These are phyloP conservation scores for Quercus suber DNA, from an alignment of 306 rosid species.

Conservation along the genomic window DNA sequence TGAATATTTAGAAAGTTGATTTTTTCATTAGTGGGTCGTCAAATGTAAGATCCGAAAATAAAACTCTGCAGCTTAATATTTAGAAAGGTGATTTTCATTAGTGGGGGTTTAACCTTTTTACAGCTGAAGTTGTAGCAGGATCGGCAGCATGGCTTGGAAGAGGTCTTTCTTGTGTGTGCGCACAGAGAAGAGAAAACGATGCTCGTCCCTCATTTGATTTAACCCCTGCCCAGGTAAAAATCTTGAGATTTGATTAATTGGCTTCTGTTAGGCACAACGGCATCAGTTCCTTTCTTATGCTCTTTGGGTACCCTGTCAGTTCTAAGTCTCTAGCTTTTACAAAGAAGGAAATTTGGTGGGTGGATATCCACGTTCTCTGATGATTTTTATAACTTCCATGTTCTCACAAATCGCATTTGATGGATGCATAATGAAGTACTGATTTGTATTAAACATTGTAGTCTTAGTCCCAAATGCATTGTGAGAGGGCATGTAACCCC, in stretches of 20 bases:
- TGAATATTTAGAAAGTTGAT: no score
- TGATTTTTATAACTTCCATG: background rate
- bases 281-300: constrained; percentile 4
- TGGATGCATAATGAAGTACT: background rate
- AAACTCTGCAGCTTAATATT: constrained; percentile 12
- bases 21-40: no score
- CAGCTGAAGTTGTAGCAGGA: constrained; percentile 99
- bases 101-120: constrained; percentile 36
- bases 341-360: background rate
- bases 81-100: constrained; percentile 20
- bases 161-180: constrained; percentile 97
- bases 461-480: background rate
- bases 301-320: background rate
- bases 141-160: constrained; percentile 98
- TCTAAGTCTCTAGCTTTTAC: background rate
- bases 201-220: constrained; percentile 89
- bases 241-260: constrained; percentile 8
- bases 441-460: background rate
- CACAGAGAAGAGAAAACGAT: constrained; percentile 90
- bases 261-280: background rate
- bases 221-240: constrained; percentile 70
- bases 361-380: background rate
- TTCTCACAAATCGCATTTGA: background rate
- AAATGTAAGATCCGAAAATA: no score
- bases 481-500: no score